A percentile compares a stretch with the other conserved stretches of the same genome.
phyloP scores from a whole-genome alignment of 768 basidiomycete species.

The Xerocomellus intermedius region DNA sequence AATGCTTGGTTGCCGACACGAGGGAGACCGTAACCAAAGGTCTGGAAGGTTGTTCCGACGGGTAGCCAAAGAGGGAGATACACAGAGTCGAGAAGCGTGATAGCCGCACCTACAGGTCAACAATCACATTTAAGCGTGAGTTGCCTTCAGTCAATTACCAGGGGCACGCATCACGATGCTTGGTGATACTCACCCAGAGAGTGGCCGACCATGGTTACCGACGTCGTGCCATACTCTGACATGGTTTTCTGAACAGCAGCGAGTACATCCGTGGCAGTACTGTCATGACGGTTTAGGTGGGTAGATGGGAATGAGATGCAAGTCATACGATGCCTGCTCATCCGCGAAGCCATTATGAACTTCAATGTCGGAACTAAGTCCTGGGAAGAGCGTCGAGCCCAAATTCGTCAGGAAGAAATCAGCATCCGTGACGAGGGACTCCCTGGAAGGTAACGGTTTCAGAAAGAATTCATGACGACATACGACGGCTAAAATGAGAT shows the following conservation, averaged over 20 bases:
- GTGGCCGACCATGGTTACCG: conserved; percentile 47
- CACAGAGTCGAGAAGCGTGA: conserved; percentile 39
- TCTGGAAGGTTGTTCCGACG: conserved; percentile 30
- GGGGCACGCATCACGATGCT: background rate
- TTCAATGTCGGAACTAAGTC: conserved; percentile 39
- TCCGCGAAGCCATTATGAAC: conserved; percentile 48
- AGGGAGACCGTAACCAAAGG: conserved; percentile 37
- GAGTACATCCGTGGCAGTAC: conserved; percentile 41
- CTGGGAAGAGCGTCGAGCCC: conserved; percentile 48
- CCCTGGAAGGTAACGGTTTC: conserved; percentile 19
- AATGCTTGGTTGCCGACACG: conserved; percentile 58
- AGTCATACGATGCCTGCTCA: conserved; percentile 43
- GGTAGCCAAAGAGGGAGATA: conserved; percentile 41
- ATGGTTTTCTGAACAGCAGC: conserved; percentile 45
- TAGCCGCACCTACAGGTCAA: conserved; percentile 31
- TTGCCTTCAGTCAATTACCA: background rate
- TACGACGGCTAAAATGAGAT: background rate
- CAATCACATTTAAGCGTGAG: background rate
- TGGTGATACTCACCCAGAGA: conserved; percentile 33
- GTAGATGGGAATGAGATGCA: background rate
- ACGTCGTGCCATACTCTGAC: conserved; percentile 31
- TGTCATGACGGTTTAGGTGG: conserved; percentile 9
- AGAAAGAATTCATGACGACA: background rate
- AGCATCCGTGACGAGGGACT: conserved; percentile 41
- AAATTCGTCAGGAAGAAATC: conserved; percentile 37